Conservation (phyloP, 2,329 filamentous ascomycete species). For the Tolypocladium album region DNA sequence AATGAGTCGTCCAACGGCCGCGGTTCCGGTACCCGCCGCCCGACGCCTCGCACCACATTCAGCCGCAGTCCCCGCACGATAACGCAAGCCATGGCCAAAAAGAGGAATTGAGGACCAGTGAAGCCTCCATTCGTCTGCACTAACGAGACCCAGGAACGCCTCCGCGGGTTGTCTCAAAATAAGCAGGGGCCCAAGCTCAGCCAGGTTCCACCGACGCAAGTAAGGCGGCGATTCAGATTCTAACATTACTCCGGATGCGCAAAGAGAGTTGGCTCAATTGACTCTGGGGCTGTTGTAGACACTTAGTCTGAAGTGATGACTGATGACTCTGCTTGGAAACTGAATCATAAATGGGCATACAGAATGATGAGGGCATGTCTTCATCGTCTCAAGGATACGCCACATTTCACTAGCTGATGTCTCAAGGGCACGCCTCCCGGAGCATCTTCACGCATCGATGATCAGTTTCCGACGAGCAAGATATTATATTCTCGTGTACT, state of each 20-base stretch:
- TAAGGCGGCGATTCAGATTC: too few relatives aligned
- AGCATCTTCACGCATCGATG: not conserved
- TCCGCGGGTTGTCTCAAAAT: not conserved
- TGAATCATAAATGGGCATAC: too few relatives aligned
- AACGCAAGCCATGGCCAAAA: not conserved
- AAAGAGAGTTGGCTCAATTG: too few relatives aligned
- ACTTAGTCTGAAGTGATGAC: too few relatives aligned
- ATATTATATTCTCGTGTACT: not conserved
- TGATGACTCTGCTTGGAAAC: too few relatives aligned
- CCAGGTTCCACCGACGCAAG: not conserved
- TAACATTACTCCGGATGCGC: too few relatives aligned
- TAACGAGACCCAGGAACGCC: not conserved
- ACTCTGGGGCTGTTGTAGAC: too few relatives aligned
- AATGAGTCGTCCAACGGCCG: not conserved
- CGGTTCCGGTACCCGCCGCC: not conserved
- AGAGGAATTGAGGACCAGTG: not conserved
- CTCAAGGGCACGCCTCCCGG: not conserved
- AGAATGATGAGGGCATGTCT: too few relatives aligned
- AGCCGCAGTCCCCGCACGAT: not conserved
- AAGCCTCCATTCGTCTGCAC: not conserved
- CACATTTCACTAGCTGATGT: not conserved
- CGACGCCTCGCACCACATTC: too few relatives aligned
- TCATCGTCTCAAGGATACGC: too few relatives aligned
- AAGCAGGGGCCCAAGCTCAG: not conserved
- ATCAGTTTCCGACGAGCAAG: not conserved